phyloP scores from a whole-genome alignment of 192 early-diverging fungal species.

The Coemansia furcata region DNA sequence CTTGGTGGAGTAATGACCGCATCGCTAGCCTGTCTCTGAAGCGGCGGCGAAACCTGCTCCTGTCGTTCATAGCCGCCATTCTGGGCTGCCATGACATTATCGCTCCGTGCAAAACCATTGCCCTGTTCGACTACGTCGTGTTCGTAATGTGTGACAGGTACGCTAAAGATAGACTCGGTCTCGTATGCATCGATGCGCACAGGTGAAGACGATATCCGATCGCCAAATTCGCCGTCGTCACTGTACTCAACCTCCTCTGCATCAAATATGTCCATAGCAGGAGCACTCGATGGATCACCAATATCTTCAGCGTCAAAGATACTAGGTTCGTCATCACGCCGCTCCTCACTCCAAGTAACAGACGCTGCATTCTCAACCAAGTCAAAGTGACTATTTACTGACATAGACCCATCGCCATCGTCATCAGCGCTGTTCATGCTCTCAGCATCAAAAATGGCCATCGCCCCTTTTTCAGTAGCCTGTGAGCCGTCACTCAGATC shows the following conservation, averaged over 20 bases:
- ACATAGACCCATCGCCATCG: background rate
- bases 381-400: slow-evolving; percentile 16
- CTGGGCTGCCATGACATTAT: background rate
- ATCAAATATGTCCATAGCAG: background rate
- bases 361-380: slow-evolving; percentile 39
- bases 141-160: background rate
- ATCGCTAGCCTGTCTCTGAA: background rate
- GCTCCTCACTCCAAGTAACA: slow-evolving; percentile 4
- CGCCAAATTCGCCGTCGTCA: background rate
- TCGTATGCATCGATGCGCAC: slow-evolving; percentile 39
- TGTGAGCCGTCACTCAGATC: background rate
- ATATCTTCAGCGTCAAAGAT: slow-evolving; percentile 37
- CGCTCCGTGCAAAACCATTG: background rate
- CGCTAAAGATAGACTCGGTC: slow-evolving; percentile 19
- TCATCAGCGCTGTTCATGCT: slow-evolving; percentile 16
- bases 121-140: background rate
- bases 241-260: slow-evolving; percentile 9
- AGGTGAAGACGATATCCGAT: background rate
- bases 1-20: background rate
- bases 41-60: background rate
- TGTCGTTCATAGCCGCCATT: background rate
- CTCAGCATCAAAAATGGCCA: slow-evolving; percentile 25
- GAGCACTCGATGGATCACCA: background rate
- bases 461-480: background rate
- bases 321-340: background rate